These are phyloP conservation scores for Wickerhamiella hasegawae DNA, from an alignment of 805 yeast genomes.

Conservation along the genomic window DNA sequence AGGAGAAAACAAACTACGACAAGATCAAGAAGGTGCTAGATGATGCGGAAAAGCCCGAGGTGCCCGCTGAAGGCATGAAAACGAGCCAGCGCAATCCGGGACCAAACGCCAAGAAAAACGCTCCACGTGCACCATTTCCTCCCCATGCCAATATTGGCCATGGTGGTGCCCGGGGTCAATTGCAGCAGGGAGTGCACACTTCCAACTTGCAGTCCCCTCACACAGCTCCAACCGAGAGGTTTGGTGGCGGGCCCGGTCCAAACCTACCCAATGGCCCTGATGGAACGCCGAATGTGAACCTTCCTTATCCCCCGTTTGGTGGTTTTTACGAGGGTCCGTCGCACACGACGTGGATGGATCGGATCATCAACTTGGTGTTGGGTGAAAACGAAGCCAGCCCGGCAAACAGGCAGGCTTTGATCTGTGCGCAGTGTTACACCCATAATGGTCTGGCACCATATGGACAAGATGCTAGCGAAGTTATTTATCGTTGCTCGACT, in stretches of 20 bases:
- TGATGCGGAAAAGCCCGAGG: slow-evolving; percentile 42
- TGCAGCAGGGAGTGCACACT: neutral
- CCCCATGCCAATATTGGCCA: neutral
- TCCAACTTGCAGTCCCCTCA: neutral
- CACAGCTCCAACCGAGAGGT: neutral
- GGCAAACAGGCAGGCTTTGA: slow-evolving; percentile 50
- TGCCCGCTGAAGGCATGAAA: neutral
- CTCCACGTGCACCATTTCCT: too few relatives aligned
- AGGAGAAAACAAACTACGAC: slow-evolving; percentile 56
- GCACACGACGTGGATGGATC: slow-evolving; percentile 26
- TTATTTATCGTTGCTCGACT: slow-evolving; percentile 46
- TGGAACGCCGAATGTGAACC: too few relatives aligned
- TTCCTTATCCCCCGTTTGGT: neutral
- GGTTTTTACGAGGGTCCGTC: too few relatives aligned
- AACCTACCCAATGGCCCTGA: too few relatives aligned
- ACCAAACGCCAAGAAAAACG: too few relatives aligned
- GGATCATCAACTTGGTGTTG: slow-evolving; percentile 27
- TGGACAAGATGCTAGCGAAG: slow-evolving; percentile 33
- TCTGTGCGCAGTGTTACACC: slow-evolving; percentile 45
- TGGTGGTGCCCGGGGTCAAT: neutral
- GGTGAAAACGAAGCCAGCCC: slow-evolving; percentile 54
- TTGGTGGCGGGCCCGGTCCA: too few relatives aligned
- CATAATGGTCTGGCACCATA: slow-evolving; percentile 80
- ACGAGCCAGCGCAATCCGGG: too few relatives aligned
- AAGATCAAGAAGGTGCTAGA: slow-evolving; percentile 58